Evolutionary conservation across 495 filamentous ascomycete genomes (phyloP).

Genomic region (Tuber calosporum): DNA sequence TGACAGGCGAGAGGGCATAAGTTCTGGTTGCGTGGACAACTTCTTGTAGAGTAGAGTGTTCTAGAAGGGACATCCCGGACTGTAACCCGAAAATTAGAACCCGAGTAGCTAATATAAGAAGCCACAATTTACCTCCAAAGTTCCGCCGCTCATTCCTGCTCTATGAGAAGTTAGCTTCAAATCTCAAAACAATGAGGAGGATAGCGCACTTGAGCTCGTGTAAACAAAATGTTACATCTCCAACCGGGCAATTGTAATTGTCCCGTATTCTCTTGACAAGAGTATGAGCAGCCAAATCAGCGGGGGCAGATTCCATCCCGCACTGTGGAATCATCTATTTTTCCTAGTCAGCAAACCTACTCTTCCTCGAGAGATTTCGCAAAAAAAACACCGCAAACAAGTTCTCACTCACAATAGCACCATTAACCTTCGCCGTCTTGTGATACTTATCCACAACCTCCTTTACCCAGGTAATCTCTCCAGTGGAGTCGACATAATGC

Average conservation of each 20-base stretch:
- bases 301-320: constrained; percentile 76
- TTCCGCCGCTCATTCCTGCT: constrained; percentile 30
- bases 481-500: constrained; percentile 86
- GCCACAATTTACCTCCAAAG: constrained; percentile 21
- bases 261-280: constrained; percentile 60
- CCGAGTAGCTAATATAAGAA: not conserved
- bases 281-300: constrained; percentile 69
- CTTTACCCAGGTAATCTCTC: constrained; percentile 73
- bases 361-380: not conserved
- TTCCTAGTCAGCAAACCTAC: constrained; percentile 32
- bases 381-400: not conserved
- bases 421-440: constrained; percentile 61
- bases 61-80: constrained; percentile 32
- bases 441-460: constrained; percentile 77
- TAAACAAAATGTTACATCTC: constrained; percentile 30
- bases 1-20: constrained; percentile 35
- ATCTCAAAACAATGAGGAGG: not conserved
- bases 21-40: constrained; percentile 33
- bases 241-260: constrained; percentile 44
- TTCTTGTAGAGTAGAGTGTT: constrained; percentile 38
- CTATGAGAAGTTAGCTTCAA: constrained; percentile 22
- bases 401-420: constrained; percentile 56
- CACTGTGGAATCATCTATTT: constrained; percentile 72
- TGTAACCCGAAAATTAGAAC: constrained; percentile 10
- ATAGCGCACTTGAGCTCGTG: constrained; percentile 33